A percentile compares a stretch with the other conserved stretches of the same genome.
These are phyloP conservation scores for Quercus agrifolia DNA, from an alignment of 306 rosid genomes.

Conservation along the genomic window DNA sequence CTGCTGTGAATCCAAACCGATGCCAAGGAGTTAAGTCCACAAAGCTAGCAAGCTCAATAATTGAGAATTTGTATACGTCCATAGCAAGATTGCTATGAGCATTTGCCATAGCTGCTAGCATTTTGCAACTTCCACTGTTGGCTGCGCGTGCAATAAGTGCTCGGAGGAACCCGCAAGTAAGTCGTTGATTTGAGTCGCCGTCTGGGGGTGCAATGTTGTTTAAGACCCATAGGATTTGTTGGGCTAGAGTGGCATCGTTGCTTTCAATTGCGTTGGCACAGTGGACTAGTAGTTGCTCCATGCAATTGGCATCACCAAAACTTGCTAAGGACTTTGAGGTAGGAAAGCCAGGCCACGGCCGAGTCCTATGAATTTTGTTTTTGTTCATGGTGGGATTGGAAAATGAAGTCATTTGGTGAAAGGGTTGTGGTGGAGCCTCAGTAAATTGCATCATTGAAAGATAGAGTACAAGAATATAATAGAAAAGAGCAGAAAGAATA, in stretches of 20 bases:
- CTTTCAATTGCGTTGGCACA: constrained; percentile 85
- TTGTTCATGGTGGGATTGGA: constrained; percentile 59
- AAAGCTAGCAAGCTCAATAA: constrained; percentile 78
- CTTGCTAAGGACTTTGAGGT: constrained; percentile 48
- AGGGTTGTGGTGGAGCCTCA: constrained; percentile 22
- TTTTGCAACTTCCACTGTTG: constrained; percentile 50
- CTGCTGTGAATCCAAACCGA: constrained; percentile 82
- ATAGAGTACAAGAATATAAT: neutral
- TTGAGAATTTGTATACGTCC: constrained; percentile 62
- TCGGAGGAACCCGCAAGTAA: constrained; percentile 69
- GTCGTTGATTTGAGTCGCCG: constrained; percentile 88
- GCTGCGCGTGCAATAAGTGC: constrained; percentile 78
- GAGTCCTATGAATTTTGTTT: constrained; percentile 41
- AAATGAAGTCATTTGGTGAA: constrained; percentile 47
- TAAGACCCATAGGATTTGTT: constrained; percentile 91
- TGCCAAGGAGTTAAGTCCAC: constrained; percentile 93
- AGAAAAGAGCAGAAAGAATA: neutral
- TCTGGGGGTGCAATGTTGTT: constrained; percentile 87
- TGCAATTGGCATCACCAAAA: constrained; percentile 80
- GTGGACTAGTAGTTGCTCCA: constrained; percentile 86
- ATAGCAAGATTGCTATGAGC: constrained; percentile 23
- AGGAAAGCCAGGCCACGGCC: constrained; percentile 79
- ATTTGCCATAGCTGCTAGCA: constrained; percentile 41
- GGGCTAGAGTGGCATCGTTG: constrained; percentile 80
- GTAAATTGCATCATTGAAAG: constrained; percentile 73